Base-by-base conservation (phyloP, 805 yeast genomes). In the Wickerhamiella sorbophila region DNA sequence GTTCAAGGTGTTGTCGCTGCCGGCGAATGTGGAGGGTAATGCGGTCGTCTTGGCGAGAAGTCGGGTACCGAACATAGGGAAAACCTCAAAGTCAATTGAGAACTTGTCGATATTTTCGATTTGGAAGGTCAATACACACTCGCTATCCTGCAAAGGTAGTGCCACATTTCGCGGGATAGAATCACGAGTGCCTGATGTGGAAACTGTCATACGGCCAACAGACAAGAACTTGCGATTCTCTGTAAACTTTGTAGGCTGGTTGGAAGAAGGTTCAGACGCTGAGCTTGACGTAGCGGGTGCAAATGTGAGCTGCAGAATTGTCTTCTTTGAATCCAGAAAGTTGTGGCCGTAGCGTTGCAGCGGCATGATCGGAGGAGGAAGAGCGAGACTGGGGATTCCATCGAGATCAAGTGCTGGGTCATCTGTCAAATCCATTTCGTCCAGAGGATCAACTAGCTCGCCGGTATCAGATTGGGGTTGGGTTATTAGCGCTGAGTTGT, bases 311-410 rank as follows among this genome's bases (percentile, higher is more conserved):
- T 87, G 94, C 24, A 91, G 70, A 47, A 86, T 75, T 4, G 84
- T 84, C 58, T 84, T 85, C 57, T 82, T 83, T 12, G 56, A 50
- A 56, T 91, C 97, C 54, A 91, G 63, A 64, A 86, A 91, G 58
- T 85, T 91, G 61, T 91, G 98, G 14, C 98, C 98, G 57, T 91
- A 91, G 52, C 94, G 74, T 53, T 95, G 71, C 41, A 91, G 64
- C 0, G 98, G 98, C 39, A 91, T 75, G 41, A 91, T 84, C 3
- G 98, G 98, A 1, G 98, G 98, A 0, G 98, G 98, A 44, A 91
- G 67, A 18, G 86, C 75, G 38, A 91, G 70, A 52, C 85, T 95
- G 0, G 98, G 97, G 41, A 91, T 88, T 15, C 76, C 70, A 49
- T 85, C 94, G 5, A 74, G 64, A 41, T 68, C 72, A 15, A 43